Conservation (phyloP, 1,284 basidiomycete species). For the Ustilago xerochloae region DNA sequence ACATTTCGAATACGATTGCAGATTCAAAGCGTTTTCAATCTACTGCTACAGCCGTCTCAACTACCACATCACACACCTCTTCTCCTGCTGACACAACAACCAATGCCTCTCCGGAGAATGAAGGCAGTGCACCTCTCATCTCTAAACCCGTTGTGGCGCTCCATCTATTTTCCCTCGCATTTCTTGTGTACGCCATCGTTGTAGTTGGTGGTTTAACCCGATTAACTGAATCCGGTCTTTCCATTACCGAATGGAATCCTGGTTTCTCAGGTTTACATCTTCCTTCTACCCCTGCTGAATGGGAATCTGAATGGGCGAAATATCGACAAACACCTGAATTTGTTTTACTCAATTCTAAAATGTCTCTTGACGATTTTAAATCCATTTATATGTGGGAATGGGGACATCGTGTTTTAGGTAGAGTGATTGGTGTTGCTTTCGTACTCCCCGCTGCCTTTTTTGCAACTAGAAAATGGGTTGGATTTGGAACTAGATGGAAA, state of each 20-base stretch:
- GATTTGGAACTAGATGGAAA: constrained; percentile 72
- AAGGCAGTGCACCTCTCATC: constrained; percentile 68
- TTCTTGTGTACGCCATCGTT: constrained; percentile 88
- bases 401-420: constrained; percentile 92
- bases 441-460: constrained; percentile 64
- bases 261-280: constrained; percentile 85
- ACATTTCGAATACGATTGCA: too few relatives aligned
- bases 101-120: neutral
- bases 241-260: constrained; percentile 97
- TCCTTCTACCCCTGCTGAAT: constrained; percentile 80
- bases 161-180: constrained; percentile 86
- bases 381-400: constrained; percentile 99
- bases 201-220: constrained; percentile 96
- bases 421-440: constrained; percentile 79
- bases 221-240: constrained; percentile 95
- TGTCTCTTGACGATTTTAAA: constrained; percentile 91
- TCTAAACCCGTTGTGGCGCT: constrained; percentile 78
- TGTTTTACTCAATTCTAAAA: constrained; percentile 79
- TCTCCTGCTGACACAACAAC: neutral
- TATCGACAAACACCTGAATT: constrained; percentile 96
- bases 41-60: constrained; percentile 1
- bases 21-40: constrained; percentile 30
- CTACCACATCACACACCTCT: neutral
- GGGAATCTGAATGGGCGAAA: constrained; percentile 92
- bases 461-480: constrained; percentile 30